Base-by-base conservation (phyloP, 441 rosid species). In the Kokia cookei region DNA sequence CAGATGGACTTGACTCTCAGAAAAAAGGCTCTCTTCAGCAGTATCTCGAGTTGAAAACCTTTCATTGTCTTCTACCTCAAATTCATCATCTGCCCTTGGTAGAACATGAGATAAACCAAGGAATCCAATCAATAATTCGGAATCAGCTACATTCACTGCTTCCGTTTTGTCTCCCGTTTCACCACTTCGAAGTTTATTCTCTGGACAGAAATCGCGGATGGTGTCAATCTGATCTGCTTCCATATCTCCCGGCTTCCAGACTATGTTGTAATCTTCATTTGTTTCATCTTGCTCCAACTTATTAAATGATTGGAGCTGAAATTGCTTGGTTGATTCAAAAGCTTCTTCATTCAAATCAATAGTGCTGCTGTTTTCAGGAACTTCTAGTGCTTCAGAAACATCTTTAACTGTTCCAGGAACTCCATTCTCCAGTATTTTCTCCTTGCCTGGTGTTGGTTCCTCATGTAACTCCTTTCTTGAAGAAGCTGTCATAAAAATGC, bases 91-190 rank as follows among this genome's bases (percentile, higher is more conserved):
- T 65, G 45, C 45, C 45, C 45, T 42, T 9, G 45, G 45, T 42
- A 42, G 45, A n/a, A n/a, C 22, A 51, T 51, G 57, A 51, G 57
- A 51, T 51, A 17, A 51, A 51, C 19, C 57, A n/a, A 15, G 24
- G 57, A n/a, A 7, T 51, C 57, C 57, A 51, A 51, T 51, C 57
- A 51, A 51, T 17, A 51, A 51, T 51, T 51, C 8, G 24, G 40
- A 71, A 57, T n/a, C 19, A 53, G 40, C 70, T 55, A 65, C 67
- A 24, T 76, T 67, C 54, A 43, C 61, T 11, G 75, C 77, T 70
- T 60, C 42, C 8, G 7, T 27, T 29, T 37, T 54, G 43, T 67
- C 81, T 69, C 67, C 81, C 27, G 61, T 80, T 77, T 76, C 75
- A 15, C 26, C 71, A 42, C 67, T 60, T 14, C 54, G 65, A 65